Base-by-base conservation (phyloP, 2,329 filamentous ascomycete species). In the Fusarium sp. region DNA sequence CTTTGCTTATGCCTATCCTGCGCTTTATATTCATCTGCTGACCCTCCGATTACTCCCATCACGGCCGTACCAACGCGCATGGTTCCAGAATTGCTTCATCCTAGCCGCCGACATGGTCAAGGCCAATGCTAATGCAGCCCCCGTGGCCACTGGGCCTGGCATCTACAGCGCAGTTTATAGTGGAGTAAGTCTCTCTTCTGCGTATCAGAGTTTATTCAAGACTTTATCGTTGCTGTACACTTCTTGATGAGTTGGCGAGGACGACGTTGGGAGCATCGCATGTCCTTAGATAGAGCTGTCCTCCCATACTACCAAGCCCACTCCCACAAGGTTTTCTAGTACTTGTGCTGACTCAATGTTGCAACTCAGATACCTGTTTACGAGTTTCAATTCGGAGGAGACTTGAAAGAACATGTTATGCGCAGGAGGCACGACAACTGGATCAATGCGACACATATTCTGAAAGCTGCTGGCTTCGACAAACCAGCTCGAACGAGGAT, bases 391-490 rank as follows among this genome's bases (percentile, higher is more conserved):
- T 89, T 96, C 70, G 92, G 89, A 32, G 83, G 82, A 67, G 92
- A 96, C 74, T 74, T 88, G 29, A 88, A 90, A 74, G 86, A 90
- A 71, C 92, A 97, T 91, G 91, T 98, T 66, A 99, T 99, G 95
- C 90, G 95, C 76, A 88, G 95, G 46, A 88, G 94, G 58, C 86
- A 88, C 49, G 95, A 99, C 77, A 88, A 98, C 78, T 99, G 94
- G 93, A 95, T 99, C 80, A 99, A 99, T 82, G 95, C 95, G n/a
- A 99, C 95, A 50, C 95, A 99, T 74, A 98, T 99, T 58, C 81
- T 99, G 44, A 99, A 99, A 75, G 92, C 96, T 36, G 95, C 95
- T 62, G 94, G 94, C 53, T 97, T 97, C 73, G 95, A 99, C 78
- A 99, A 99, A 78, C 95, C 95, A 3, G 92, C 94, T 11, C 85